Evolutionary conservation across 129 eudicot genomes (phyloP), one percentile per base, ranked within the genome.

Genomic region (Centrapalus pauciflorus): DNA sequence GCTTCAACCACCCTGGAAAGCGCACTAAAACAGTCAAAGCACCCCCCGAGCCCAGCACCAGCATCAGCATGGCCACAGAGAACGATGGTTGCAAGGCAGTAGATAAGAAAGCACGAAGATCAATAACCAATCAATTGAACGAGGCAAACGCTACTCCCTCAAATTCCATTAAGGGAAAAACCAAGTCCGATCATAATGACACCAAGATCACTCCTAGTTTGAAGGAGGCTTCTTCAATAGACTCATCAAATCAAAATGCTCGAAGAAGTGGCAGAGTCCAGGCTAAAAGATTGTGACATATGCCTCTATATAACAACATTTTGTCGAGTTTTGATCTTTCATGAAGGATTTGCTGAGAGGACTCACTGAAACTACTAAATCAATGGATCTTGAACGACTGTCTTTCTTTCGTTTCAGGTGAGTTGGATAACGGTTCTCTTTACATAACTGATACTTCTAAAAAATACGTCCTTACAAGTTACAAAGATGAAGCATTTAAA

Each of bases 1-100:
- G 91, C 72, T 73, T 59, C 54, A 84, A 78, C 60, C 92, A 83
- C 58, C 60, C 72, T n/a, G 55, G 29, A 50, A 61, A 74, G n/a
- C 63, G 54, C 28, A 16, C 29, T 49, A 46, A 55, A 27, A 4
- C 24, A 64, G 81, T 11, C 60, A 67, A 55, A 55, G 32, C 45
- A 2, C 40, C 72, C 40, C 60, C 43, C n/a, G 70, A 59, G 24
- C 20, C 85, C 48, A 65, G 38, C 60, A 49, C 67, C 51, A 33
- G 68, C 46, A 60, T n/a, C n/a, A 32, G 23, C 17, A 5, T 1
- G n/a, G 65, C 28, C 4, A 7, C 43, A 0, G 51, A 49, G 55
- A 29, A 23, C 45, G 60, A 30, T 56, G 30, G 62, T 62, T 9
- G 51, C 52, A 54, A 20, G 34, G 64, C 37, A 19, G 23, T 37